Evolutionary conservation across 176 grass and related monocot species (phyloP).

Genomic region (Poa pratensis): DNA sequence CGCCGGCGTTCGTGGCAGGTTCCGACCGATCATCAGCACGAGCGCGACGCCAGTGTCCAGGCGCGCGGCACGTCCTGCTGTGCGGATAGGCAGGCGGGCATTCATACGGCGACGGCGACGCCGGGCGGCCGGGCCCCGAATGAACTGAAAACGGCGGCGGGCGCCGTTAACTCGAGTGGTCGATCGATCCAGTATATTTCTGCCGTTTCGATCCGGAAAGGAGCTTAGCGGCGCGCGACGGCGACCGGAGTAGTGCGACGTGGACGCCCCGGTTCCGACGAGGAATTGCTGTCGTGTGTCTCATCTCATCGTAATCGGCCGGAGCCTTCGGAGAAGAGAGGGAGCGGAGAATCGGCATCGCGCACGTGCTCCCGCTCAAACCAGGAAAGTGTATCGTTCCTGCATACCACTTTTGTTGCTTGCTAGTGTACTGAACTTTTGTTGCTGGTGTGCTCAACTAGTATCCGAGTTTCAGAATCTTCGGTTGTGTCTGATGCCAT

Average conservation of each 20-base stretch:
- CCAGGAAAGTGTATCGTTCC: too few relatives aligned
- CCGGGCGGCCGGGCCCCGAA: not conserved
- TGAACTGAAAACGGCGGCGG: not conserved
- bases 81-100: not conserved
- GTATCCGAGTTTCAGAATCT: too few relatives aligned
- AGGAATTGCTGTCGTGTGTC: too few relatives aligned
- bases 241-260: not conserved
- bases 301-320: too few relatives aligned
- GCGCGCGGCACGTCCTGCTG: not conserved
- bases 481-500: too few relatives aligned
- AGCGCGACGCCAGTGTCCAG: not conserved
- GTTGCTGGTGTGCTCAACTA: too few relatives aligned
- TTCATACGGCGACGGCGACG: not conserved
- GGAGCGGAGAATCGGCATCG: not conserved
- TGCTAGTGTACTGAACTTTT: too few relatives aligned
- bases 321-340: too few relatives aligned
- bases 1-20: slow-evolving; percentile 41
- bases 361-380: too few relatives aligned
- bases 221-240: too few relatives aligned
- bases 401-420: too few relatives aligned
- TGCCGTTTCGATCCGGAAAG: not conserved
- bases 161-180: too few relatives aligned
- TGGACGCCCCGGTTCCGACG: not conserved
- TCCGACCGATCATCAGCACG: not conserved
- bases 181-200: not conserved